Conservation (phyloP, 352 stramenopile species). For the Discostella stelligera region DNA sequence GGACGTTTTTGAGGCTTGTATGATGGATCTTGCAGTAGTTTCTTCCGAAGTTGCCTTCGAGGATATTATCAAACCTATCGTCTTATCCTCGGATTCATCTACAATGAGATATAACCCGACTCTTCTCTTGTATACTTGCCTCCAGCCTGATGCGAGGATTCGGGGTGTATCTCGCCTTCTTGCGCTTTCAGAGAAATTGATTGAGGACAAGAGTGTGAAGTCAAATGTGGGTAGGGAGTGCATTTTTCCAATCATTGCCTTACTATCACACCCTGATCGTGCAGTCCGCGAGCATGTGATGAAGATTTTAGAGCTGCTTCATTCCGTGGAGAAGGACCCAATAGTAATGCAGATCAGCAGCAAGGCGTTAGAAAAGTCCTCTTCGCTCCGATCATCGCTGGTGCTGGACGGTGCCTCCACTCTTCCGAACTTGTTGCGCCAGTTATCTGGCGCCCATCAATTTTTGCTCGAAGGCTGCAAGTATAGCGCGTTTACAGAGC, state of each 20-base stretch:
- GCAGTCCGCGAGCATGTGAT: constrained; percentile 50
- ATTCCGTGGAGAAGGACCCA: constrained; percentile 36
- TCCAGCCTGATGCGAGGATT: constrained; percentile 30
- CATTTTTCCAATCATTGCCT: constrained; percentile 53
- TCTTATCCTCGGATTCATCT: constrained; percentile 14
- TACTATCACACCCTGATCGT: constrained; percentile 51
- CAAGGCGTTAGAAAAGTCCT: constrained; percentile 49
- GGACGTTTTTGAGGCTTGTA: constrained; percentile 16
- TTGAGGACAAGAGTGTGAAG: constrained; percentile 16
- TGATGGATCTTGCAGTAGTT: constrained; percentile 35
- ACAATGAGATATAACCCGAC: constrained; percentile 13
- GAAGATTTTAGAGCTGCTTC: constrained; percentile 44
- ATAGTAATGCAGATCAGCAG: constrained; percentile 34
- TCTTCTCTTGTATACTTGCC: constrained; percentile 29
- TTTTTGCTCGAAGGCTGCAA: constrained; percentile 44
- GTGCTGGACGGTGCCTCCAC: constrained; percentile 57
- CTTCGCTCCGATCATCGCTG: constrained; percentile 44
- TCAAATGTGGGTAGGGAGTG: constrained; percentile 31
- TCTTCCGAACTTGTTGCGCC: constrained; percentile 45
- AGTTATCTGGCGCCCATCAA: constrained; percentile 39
- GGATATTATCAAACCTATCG: constrained; percentile 36
- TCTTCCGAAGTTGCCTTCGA: constrained; percentile 36
- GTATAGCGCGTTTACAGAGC: constrained; percentile 26
- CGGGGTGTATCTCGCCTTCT: constrained; percentile 31
- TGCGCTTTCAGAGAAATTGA: constrained; percentile 24